Evolutionary conservation across 2,329 filamentous ascomycete species (phyloP), one percentile per base, ranked within the genome.

Genomic region (Beauveria brongniartii): DNA sequence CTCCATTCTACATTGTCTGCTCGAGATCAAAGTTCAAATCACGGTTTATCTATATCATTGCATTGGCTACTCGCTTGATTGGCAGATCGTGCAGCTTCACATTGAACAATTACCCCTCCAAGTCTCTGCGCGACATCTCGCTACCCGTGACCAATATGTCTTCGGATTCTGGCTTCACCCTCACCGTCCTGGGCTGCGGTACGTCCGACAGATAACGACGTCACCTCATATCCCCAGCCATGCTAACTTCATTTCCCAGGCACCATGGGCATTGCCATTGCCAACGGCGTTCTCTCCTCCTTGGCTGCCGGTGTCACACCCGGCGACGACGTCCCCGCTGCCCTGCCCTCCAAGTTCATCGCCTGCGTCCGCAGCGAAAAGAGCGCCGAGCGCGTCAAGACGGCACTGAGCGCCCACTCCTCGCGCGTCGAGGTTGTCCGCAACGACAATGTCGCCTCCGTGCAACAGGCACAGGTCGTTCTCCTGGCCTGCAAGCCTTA

Each of bases 171-270:
- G 61, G 61, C 46, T 81, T 92, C 65, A 93, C 89, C 65, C 81
- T 95, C 77, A 84, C 90, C 64, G 84, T 94, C 64, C 80, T 96
- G 62, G 91, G 91, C 68, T 94, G 90, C 74, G 91, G 90, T 89
- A 81, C 70, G 83, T 77, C 30, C 22, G 40, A 44, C 41, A 43
- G 4, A 26, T 40, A 37, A 34, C 4, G 26, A 12, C 3, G 20
- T 12, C 8, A 56, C 26, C 30, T 30, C 34, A 46, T 24, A 20
- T 37, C 14, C 26, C 14, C 30, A 62, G 1, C 14, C 18, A 59
- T 59, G 54, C 62, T 68, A 48, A 68, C 57, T 62, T 48, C 43
- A 18, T 55, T 57, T 22, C 48, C 59, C 55, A 92, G 89, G 90
- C 65, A 92, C 87, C 58, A 90, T 96, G 85, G 91, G 91, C 62